A percentile compares a stretch with the other conserved stretches of the same genome.
These are phyloP conservation scores for Aristolochia fimbriata DNA, from an alignment of 164 flowering plant species.

Conservation along the genomic window DNA sequence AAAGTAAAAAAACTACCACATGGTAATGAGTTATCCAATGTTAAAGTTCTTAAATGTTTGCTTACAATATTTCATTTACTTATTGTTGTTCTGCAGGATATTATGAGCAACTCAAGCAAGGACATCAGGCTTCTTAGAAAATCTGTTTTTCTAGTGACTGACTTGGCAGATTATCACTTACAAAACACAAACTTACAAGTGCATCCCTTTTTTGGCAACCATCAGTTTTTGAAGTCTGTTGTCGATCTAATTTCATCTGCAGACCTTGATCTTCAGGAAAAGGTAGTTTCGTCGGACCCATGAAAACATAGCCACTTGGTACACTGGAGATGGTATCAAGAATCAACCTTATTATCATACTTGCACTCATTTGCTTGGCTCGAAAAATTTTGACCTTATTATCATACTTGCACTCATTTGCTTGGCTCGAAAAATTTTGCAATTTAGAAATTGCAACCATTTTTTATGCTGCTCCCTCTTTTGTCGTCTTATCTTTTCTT, in stretches of 20 bases:
- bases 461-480: background rate
- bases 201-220: constrained; percentile 42
- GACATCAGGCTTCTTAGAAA: constrained; percentile 69
- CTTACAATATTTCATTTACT: too few species aligned
- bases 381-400: too few species aligned
- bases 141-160: constrained; percentile 62
- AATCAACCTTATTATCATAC: background rate
- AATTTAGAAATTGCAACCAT: too few species aligned
- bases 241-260: constrained; percentile 47
- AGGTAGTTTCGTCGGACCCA: constrained; percentile 45
- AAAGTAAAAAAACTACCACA: background rate
- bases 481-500: too few species aligned
- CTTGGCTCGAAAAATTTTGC: background rate
- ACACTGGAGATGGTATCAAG: background rate
- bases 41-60: too few species aligned
- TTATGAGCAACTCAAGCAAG: constrained; percentile 57
- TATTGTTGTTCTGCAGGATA: constrained; percentile 33
- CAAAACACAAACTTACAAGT: constrained; percentile 26
- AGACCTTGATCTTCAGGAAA: constrained; percentile 93
- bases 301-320: background rate
- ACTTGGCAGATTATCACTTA: constrained; percentile 48
- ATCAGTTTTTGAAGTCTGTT: constrained; percentile 59
- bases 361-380: background rate
- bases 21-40: background rate
- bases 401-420: background rate